Conservation (phyloP, 345 rosid species). For the Brassica incana region DNA sequence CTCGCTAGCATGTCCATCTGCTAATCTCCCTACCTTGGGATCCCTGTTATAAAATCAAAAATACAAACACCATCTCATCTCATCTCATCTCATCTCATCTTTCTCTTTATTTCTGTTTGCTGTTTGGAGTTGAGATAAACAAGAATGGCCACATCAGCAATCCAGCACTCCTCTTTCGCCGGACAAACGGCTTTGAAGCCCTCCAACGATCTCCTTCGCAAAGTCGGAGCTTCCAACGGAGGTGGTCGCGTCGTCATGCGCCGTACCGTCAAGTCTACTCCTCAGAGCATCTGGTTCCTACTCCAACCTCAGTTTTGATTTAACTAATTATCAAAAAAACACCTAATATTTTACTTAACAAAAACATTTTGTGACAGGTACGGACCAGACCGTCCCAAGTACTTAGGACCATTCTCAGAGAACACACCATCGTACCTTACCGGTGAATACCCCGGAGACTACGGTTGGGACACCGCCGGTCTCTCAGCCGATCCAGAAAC, state of each 20-base stretch:
- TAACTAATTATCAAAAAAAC: background rate
- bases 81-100: background rate
- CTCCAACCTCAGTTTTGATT: background rate
- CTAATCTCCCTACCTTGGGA: background rate
- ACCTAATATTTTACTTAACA: background rate
- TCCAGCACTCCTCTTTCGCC: constrained; percentile 76
- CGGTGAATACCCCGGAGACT: constrained; percentile 54
- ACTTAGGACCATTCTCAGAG: constrained; percentile 52
- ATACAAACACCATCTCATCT: background rate
- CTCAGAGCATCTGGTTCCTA: constrained; percentile 80
- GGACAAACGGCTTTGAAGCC: constrained; percentile 72
- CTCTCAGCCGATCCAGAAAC: constrained; percentile 58
- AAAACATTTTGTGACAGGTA: constrained; percentile 21
- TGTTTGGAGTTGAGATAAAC: background rate
- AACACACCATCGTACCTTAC: constrained; percentile 52
- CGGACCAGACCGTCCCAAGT: constrained; percentile 49
- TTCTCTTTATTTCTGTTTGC: background rate
- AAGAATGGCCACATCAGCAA: constrained; percentile 76
- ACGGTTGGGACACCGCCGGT: constrained; percentile 59
- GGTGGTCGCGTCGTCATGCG: constrained; percentile 77
- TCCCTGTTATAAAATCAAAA: constrained; percentile 4
- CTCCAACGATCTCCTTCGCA: constrained; percentile 67
- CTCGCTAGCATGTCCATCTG: background rate
- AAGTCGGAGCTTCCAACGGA: constrained; percentile 53
- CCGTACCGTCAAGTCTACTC: constrained; percentile 74